phyloP scores from a whole-genome alignment of 2,329 filamentous ascomycete genomes.

The Bipolaris bicolor region DNA sequence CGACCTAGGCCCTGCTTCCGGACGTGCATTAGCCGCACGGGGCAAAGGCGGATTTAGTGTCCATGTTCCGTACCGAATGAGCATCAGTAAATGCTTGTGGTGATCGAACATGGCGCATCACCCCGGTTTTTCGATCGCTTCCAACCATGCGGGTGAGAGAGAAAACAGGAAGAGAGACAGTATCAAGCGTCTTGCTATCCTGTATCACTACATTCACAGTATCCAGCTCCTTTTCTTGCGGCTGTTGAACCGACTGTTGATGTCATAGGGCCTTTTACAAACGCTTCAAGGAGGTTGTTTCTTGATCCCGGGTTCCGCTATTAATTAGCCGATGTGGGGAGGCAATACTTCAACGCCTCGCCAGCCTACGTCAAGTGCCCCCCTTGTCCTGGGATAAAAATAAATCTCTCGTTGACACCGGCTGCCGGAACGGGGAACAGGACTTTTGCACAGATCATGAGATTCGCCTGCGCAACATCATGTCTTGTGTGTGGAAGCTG shows the following conservation, averaged over 20 bases:
- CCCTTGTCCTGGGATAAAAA: constrained; percentile 26
- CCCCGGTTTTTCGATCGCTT: not conserved
- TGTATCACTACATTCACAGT: not conserved
- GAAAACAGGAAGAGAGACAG: not conserved
- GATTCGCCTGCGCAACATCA: constrained; percentile 7
- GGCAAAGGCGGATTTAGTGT: constrained; percentile 21
- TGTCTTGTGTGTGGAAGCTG: not conserved
- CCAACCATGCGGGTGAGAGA: not conserved
- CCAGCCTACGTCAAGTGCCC: constrained; percentile 23
- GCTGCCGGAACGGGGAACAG: constrained; percentile 8
- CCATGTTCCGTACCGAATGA: constrained; percentile 15
- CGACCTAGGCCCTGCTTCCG: constrained; percentile 11
- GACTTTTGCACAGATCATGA: constrained; percentile 5
- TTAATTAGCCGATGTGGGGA: constrained; percentile 26
- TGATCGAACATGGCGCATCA: constrained; percentile 1
- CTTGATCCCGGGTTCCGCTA: constrained; percentile 18
- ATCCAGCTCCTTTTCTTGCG: not conserved
- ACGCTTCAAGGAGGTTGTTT: constrained; percentile 5
- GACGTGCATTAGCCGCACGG: constrained; percentile 26
- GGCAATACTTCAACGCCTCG: constrained; percentile 24
- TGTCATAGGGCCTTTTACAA: constrained; percentile 17
- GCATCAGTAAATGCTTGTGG: constrained; percentile 13
- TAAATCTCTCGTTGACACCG: constrained; percentile 18
- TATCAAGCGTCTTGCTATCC: not conserved
- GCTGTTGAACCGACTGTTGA: not conserved